Evolutionary conservation across 106 monocot species (phyloP).

Genomic region (Dendrobium chrysotoxum): DNA sequence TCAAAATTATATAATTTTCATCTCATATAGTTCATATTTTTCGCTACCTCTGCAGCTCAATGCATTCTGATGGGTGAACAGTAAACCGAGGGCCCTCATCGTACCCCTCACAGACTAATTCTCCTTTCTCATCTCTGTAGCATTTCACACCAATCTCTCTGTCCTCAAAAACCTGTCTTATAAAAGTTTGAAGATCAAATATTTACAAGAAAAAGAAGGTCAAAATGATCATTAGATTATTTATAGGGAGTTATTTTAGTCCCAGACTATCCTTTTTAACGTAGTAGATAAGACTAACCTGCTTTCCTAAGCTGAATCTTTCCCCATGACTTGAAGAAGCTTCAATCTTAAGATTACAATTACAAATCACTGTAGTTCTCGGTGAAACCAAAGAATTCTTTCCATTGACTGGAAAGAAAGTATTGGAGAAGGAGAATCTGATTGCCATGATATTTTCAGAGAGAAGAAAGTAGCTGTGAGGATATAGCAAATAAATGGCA

Average conservation of each 20-base stretch:
- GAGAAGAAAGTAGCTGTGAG: too few relatives aligned
- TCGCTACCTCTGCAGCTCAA: background rate
- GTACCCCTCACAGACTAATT: constrained; percentile 47
- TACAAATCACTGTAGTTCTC: background rate
- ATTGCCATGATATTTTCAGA: background rate
- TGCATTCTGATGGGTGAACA: background rate
- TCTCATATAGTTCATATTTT: background rate
- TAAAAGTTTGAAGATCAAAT: background rate
- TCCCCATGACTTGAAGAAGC: background rate
- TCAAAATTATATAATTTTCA: background rate
- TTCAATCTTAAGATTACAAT: background rate
- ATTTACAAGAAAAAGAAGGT: background rate
- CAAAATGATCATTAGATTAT: too few relatives aligned
- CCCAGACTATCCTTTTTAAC: too few relatives aligned
- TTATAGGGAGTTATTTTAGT: too few relatives aligned
- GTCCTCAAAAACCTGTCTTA: constrained; percentile 40
- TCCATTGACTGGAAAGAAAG: background rate
- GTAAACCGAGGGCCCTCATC: constrained; percentile 51
- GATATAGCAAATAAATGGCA: too few relatives aligned
- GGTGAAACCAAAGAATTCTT: background rate
- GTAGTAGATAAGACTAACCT: background rate
- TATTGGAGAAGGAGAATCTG: background rate
- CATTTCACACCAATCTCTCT: constrained; percentile 27
- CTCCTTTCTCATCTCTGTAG: constrained; percentile 43
- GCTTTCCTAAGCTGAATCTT: background rate